Evolutionary conservation across 306 rosid genomes (phyloP), one percentile per base, ranked within the genome.

Genomic region (Ceratonia siliqua): DNA sequence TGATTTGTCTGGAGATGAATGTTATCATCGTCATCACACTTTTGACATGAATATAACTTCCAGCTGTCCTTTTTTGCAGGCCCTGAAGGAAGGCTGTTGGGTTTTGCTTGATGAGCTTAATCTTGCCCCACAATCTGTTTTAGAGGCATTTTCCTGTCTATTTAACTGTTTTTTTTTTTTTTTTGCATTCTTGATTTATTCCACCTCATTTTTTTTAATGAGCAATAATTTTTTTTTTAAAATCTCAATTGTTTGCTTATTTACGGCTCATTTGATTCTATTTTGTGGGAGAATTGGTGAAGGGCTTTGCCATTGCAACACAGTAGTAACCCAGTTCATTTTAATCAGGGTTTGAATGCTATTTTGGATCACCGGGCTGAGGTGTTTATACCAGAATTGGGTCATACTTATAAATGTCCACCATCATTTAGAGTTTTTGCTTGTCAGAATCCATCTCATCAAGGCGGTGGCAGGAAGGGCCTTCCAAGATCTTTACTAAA

Each of bases 331-430:
- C 18, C 21, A 35, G 36, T 56, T 62, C 2, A 45, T 66, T 18
- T 25, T 32, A 79, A 24, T 75, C 81, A 94, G 98, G 98, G 98
- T 69, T 85, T 94, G 79, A 94, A 94, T 86, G 94, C 98, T 45
- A 94, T 94, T 79, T 84, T 94, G 81, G 98, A 94, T 82, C 98
- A 94, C 78, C 93, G 98, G 83, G 98, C 97, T 41, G 96, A 91
- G 85, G 97, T 94, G 45, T 94, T 89, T 76, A 94, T 94, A 71
- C 98, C 98, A 10, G 98, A 94, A 80, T 52, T 94, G 79, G 91
- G 91, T 45, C 75, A 53, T 70, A 94, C 96, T 48, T 94, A 85
- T 62, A 90, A 91, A 78, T 94, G 97, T 64, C 95, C 97, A 27
- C 43, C 89, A 28, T 87, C 98, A 13, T 94, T 94, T 70, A 88